Base-by-base conservation (phyloP, 1,139 yeast genomes). In the Pneumocystis jirovecii region DNA sequence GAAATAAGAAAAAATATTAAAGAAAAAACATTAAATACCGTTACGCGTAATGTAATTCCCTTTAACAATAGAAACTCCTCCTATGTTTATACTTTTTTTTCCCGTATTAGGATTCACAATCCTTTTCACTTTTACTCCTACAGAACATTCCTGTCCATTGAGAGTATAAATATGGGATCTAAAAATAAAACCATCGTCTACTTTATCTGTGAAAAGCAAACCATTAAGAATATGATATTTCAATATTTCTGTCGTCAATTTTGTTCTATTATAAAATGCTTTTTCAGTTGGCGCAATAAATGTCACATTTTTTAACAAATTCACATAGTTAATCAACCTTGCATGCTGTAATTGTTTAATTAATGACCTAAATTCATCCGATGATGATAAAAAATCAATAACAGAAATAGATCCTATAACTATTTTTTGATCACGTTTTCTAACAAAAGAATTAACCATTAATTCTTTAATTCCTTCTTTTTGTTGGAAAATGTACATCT, bases 381-480 rank as follows among this genome's bases (percentile, higher is more conserved):
- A 37, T 39, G 61, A 60, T 10, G 61, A 60, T 25, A 60, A 60
- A 21, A 60, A 60, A 60, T 60, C 61, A 42, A 60, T 31, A 42
- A 60, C n/a, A 39, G 61, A 60, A 42, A 60, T 42, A 10, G 61
- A 50, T 12, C 7, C 17, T 25, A 3, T 29, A 50, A 12, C 17
- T 50, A 50, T 29, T 25, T 44, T 19, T 8, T 50, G 31, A 10
- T 25, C n/a, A 4, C 7, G n/a, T 50, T 25, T 15, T 25, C 21
- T 50, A 50, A 15, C 7, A 10, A 2, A 3, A 25, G 34, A 6
- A 25, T 25, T 25, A 25, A 25, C 17, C 1, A 29, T 3, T 15
- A 50, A 50, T 25, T 8, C 34, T 21, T 50, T 50, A 25, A 40
- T 8, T 34, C 8, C 37, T 37, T 12, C 10, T 37, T 37, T 37